Evolutionary conservation across 2,329 filamentous ascomycete species (phyloP), one percentile per base, ranked within the genome.

Genomic region (Talaromyces sp.): DNA sequence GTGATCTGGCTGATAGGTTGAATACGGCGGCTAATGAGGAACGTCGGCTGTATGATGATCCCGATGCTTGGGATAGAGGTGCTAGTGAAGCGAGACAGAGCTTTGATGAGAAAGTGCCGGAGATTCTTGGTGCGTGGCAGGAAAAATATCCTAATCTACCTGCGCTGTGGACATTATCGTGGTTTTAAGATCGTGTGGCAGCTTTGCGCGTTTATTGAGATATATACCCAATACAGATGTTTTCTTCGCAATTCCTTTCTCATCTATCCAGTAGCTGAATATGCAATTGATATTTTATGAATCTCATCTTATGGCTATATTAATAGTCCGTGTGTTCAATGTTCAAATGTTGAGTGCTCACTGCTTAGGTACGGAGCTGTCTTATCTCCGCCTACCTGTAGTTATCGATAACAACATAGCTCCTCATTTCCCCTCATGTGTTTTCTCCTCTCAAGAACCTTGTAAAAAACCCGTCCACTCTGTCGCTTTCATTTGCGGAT

Each of bases 31-130:
- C 95, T 0, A 83, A 79, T 31, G 88, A 93, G 75, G 94, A 97
- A 78, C 84, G 92, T 65, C 86, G 89, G 45, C 79, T 83, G 10
- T 82, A 88, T 31, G 91, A 90, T 2, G 91, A 90, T 2, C 79
- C 85, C 0, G 78, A 82, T 1, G 85, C 85, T 0, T 96, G 93
- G 83, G 88, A 93, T 65, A 85, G 85, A 63, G 91, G 89, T 11
- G 85, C 83, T 67, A 87, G 86, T 4, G 84, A 86, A 1, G 88
- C 88, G 65, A 84, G 94, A 65, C 83, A 86, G 36, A 89, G 89
- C 34, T 99, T 99, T 73, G 95, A 99, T 78, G 93, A 97, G 76
- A 87, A 88, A 64, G 95, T 99, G 1, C 95, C 95, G 0, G 93
- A 97, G 69, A 91, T 99, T 40, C 81, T 99, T 67, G 94, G 89